Conservation (phyloP, 371 early-diverging fungal genomes). For the Mucor plumbeus region DNA sequence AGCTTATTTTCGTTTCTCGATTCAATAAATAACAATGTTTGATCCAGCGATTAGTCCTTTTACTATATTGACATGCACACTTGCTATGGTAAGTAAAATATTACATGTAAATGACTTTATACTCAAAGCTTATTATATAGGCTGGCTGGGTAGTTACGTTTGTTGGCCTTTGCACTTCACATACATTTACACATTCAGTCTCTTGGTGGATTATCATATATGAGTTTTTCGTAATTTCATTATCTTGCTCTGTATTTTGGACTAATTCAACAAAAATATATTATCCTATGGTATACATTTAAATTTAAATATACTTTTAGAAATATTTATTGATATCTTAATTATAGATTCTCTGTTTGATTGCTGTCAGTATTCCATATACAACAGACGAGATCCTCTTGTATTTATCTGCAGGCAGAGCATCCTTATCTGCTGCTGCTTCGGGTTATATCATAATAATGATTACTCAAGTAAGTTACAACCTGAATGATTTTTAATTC, state of each 20-base stretch:
- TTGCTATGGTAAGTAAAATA: conserved; percentile 20
- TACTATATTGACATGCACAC: conserved; percentile 16
- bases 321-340: background rate
- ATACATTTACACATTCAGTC: conserved; percentile 15
- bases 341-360: conserved; percentile 35
- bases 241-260: conserved; percentile 33
- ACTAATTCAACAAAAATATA: conserved; percentile 27
- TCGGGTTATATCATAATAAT: conserved; percentile 42
- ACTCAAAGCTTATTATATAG: conserved; percentile 17
- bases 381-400: conserved; percentile 33
- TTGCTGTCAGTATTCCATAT: conserved; percentile 42
- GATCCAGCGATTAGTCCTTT: conserved; percentile 15
- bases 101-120: background rate
- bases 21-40: conserved; percentile 11
- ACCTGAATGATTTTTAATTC: background rate
- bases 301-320: no score
- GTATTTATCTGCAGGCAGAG: conserved; percentile 25
- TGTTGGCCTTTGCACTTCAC: conserved; percentile 42
- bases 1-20: background rate
- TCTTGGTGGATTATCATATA: conserved; percentile 48
- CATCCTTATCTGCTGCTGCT: conserved; percentile 28
- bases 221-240: conserved; percentile 30
- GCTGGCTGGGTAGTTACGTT: conserved; percentile 50
- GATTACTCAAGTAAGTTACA: conserved; percentile 33
- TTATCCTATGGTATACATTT: conserved; percentile 31